These are phyloP conservation scores for Pleurotus eryngii DNA, from an alignment of 768 basidiomycete species.

Conservation along the genomic window DNA sequence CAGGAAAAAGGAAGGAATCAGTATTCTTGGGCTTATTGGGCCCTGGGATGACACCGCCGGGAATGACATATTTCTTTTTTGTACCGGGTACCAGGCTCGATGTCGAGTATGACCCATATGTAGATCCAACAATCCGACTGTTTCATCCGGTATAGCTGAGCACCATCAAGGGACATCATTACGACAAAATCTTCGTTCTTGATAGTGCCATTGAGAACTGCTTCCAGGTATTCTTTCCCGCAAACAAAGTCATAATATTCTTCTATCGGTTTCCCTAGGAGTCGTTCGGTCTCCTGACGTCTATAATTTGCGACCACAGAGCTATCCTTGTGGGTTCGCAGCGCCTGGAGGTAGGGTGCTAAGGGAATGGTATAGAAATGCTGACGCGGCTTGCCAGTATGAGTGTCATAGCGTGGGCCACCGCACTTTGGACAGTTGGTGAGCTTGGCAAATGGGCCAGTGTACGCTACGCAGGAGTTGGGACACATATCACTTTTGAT, in stretches of 20 bases:
- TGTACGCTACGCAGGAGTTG: constrained; percentile 35
- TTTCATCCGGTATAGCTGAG: constrained; percentile 33
- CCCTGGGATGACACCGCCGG: constrained; percentile 20
- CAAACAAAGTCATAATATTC: constrained; percentile 22
- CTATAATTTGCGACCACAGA: constrained; percentile 21
- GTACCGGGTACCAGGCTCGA: constrained; percentile 19
- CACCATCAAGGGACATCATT: constrained; percentile 35
- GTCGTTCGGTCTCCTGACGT: constrained; percentile 9
- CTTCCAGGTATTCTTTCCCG: constrained; percentile 23
- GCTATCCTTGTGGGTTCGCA: constrained; percentile 15
- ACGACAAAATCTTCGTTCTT: constrained; percentile 29
- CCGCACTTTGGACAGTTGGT: constrained; percentile 25
- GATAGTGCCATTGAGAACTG: constrained; percentile 16
- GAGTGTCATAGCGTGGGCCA: constrained; percentile 20
- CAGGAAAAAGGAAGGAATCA: constrained; percentile 32
- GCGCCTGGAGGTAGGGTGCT: constrained; percentile 34
- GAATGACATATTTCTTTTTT: constrained; percentile 22
- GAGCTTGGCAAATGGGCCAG: constrained; percentile 26
- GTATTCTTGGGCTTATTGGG: constrained; percentile 29
- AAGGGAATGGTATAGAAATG: constrained; percentile 34
- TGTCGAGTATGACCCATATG: constrained; percentile 36
- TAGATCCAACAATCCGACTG: constrained; percentile 24
- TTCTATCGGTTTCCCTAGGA: constrained; percentile 1
- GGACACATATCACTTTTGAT: constrained; percentile 35
- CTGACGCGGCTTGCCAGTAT: constrained; percentile 16